Conservation (phyloP, 208 protist species). For the Acanthamoeba healyi region DNA sequence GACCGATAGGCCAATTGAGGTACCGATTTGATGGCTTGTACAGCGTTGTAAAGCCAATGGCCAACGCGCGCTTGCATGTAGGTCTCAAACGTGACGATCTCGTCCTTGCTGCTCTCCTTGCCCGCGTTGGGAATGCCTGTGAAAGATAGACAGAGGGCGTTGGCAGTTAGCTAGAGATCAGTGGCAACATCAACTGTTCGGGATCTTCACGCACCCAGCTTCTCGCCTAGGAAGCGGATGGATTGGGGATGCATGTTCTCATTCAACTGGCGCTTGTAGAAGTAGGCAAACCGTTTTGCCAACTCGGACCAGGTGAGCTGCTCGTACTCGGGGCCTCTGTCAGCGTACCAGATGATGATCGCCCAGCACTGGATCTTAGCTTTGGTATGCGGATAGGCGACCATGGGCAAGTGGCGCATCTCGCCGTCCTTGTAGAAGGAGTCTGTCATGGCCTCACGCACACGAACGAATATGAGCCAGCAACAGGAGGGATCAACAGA, state of each 20-base stretch:
- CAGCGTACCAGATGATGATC: conserved; percentile 64
- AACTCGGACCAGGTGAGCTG: conserved; percentile 55
- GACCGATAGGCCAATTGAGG: not conserved
- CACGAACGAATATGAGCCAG: not conserved
- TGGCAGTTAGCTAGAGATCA: too few relatives aligned
- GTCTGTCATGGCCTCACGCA: not conserved
- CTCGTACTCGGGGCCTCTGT: conserved; percentile 34
- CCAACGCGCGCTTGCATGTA: conserved; percentile 55
- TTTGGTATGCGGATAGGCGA: conserved; percentile 69
- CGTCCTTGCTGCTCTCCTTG: conserved; percentile 55
- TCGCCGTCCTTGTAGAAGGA: conserved; percentile 28
- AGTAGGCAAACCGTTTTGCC: conserved; percentile 50
- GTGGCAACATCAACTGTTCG: too few relatives aligned
- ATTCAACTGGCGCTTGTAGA: conserved; percentile 57
- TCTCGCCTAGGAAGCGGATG: conserved; percentile 61
- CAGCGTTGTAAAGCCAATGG: conserved; percentile 65
- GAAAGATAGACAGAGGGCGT: too few relatives aligned
- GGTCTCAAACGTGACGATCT: conserved; percentile 49
- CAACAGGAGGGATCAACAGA: not conserved
- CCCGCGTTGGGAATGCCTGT: conserved; percentile 48
- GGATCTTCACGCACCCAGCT: not conserved
- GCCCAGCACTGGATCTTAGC: conserved; percentile 70
- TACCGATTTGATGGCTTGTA: conserved; percentile 65
- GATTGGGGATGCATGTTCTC: conserved; percentile 60
- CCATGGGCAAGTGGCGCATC: conserved; percentile 27